Evolutionary conservation across 2,329 filamentous ascomycete species (phyloP).

Genomic region (Claviceps capensis): DNA sequence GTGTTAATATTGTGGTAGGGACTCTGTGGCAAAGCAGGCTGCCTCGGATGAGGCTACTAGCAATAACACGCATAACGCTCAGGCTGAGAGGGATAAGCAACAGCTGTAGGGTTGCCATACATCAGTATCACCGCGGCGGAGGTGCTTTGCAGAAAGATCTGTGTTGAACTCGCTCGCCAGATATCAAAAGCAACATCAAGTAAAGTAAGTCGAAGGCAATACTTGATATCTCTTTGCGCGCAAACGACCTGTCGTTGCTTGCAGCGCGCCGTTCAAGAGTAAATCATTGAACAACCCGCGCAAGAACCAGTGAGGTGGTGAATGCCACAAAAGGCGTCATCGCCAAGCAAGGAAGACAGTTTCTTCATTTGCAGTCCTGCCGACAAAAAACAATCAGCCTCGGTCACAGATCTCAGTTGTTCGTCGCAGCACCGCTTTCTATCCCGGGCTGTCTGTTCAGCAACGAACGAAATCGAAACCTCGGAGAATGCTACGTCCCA

Average conservation of each 20-base stretch:
- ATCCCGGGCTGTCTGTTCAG: slow-evolving; percentile 27
- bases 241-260: too few species aligned
- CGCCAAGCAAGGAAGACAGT: neutral
- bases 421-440: slow-evolving; percentile 22
- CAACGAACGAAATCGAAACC: slow-evolving; percentile 24
- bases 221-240: too few species aligned
- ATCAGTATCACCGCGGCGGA: too few species aligned
- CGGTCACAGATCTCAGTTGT: neutral
- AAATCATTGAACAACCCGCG: too few species aligned
- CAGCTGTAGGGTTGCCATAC: slow-evolving; percentile 16
- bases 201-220: too few species aligned
- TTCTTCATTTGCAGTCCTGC: neutral
- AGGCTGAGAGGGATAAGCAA: slow-evolving; percentile 28
- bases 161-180: too few species aligned
- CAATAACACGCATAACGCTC: slow-evolving; percentile 25
- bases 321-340: too few species aligned
- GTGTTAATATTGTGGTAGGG: slow-evolving; percentile 15
- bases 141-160: too few species aligned
- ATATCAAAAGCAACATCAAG: too few species aligned
- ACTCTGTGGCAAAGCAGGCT: slow-evolving; percentile 33
- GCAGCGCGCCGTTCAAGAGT: too few species aligned
- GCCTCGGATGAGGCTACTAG: slow-evolving; percentile 28
- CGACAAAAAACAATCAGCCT: neutral
- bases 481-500: slow-evolving; percentile 20
- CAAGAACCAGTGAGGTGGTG: too few species aligned